Conservation (phyloP, 148 eudicot species). For the Nepenthes gracilis region DNA sequence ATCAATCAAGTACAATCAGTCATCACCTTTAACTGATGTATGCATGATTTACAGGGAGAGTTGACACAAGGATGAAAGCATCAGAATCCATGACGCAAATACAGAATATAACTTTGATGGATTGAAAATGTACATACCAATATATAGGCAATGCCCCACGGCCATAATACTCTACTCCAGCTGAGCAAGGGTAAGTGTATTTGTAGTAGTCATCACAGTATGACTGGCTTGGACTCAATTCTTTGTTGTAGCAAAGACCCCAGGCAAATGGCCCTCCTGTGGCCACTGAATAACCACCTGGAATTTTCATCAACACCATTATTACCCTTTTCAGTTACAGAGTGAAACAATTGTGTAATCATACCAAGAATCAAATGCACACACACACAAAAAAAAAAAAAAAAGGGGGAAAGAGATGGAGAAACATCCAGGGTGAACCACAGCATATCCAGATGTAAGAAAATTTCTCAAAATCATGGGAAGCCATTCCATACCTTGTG, state of each 20-base stretch:
- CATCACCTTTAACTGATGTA: no score
- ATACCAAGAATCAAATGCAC: background rate
- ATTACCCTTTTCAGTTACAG: background rate
- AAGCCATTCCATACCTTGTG: no score
- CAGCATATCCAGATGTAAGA: no score
- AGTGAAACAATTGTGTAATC: background rate
- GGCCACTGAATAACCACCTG: constrained; percentile 96
- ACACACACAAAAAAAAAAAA: background rate
- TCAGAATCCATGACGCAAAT: background rate
- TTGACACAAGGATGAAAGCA: background rate
- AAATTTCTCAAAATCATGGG: no score
- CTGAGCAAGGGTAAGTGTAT: constrained; percentile 73
- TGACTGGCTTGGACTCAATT: constrained; percentile 87
- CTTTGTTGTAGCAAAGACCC: constrained; percentile 95
- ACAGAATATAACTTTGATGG: background rate
- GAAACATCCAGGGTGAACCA: no score
- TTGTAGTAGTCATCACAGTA: constrained; percentile 83
- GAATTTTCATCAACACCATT: constrained; percentile 7
- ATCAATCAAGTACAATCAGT: background rate
- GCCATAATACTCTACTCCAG: constrained; percentile 84
- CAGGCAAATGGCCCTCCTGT: constrained; percentile 91
- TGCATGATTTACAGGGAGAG: no score
- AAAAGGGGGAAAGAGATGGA: no score
- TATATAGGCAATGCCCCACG: constrained; percentile 91
- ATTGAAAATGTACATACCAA: constrained; percentile 41